phyloP scores from a whole-genome alignment of 2,329 filamentous ascomycete species.

The Metarhizium anisopliae region DNA sequence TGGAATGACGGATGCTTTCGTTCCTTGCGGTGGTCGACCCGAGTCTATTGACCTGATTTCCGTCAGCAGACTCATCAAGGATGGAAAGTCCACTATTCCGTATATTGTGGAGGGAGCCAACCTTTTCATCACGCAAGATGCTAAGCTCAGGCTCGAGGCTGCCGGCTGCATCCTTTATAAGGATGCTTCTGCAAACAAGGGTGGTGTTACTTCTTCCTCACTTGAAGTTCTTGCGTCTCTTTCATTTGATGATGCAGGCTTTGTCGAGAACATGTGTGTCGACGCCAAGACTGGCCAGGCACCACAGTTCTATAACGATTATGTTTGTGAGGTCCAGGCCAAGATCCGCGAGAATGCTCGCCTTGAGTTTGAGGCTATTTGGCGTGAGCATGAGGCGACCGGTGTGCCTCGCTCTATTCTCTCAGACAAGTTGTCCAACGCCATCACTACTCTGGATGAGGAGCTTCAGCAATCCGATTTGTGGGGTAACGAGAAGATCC shows the following conservation, averaged over 20 bases:
- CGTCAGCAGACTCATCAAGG: slow-evolving; percentile 78
- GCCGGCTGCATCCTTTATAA: slow-evolving; percentile 96
- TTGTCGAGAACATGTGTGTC: slow-evolving; percentile 91
- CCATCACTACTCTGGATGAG: slow-evolving; percentile 95
- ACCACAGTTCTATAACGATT: slow-evolving; percentile 85
- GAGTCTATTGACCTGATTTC: slow-evolving; percentile 92
- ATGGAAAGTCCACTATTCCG: slow-evolving; percentile 79
- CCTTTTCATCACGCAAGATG: slow-evolving; percentile 96
- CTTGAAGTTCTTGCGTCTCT: slow-evolving; percentile 91
- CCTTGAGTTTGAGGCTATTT: slow-evolving; percentile 96
- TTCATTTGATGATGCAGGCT: slow-evolving; percentile 84
- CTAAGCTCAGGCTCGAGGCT: slow-evolving; percentile 87
- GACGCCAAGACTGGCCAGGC: slow-evolving; percentile 55
- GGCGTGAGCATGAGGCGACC: slow-evolving; percentile 83
- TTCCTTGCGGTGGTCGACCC: slow-evolving; percentile 91
- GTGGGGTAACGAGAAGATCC: slow-evolving; percentile 75
- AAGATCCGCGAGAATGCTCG: slow-evolving; percentile 86
- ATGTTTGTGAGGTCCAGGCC: slow-evolving; percentile 84
- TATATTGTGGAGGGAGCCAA: slow-evolving; percentile 98
- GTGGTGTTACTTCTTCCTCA: slow-evolving; percentile 93
- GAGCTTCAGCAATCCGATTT: slow-evolving; percentile 89
- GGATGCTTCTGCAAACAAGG: slow-evolving; percentile 97
- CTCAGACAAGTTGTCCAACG: slow-evolving; percentile 80
- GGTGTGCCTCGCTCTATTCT: slow-evolving; percentile 74
- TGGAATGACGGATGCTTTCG: slow-evolving; percentile 76